phyloP scores from a whole-genome alignment of 1,284 basidiomycete genomes.

The Mycena sp. region DNA sequence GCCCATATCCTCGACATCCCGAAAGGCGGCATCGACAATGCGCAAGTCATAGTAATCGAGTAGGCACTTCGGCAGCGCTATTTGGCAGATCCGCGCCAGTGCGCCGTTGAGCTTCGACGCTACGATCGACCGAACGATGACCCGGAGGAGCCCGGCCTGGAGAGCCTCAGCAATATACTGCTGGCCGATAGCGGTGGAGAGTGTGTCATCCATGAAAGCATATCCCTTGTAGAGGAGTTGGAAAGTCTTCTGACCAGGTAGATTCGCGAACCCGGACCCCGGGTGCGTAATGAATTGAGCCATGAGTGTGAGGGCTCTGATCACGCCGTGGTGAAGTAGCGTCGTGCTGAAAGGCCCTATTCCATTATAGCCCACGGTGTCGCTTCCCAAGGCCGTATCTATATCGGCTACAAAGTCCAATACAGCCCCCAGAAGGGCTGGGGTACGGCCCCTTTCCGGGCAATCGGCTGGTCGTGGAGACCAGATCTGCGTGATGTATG shows the following conservation, averaged over 20 bases:
- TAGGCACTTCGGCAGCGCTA: not conserved
- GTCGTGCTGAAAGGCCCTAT: not conserved
- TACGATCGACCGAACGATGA: not conserved
- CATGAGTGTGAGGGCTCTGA: not conserved
- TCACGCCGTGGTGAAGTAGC: not conserved
- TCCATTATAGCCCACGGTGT: too few relatives aligned
- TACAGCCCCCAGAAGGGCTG: not conserved
- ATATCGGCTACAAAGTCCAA: constrained; percentile 6
- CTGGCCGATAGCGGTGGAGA: not conserved
- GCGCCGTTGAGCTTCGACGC: not conserved
- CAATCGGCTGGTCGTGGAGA: too few relatives aligned
- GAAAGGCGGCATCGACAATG: not conserved
- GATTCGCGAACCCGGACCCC: too few relatives aligned
- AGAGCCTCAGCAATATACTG: not conserved
- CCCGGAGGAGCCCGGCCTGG: not conserved
- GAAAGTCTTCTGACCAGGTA: not conserved
- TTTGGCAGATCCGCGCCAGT: not conserved
- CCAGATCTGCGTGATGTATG: not conserved
- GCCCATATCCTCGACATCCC: too few relatives aligned
- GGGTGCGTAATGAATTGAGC: not conserved
- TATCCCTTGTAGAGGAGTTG: not conserved
- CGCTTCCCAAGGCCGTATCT: not conserved
- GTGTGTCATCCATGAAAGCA: not conserved
- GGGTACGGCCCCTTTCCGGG: too few relatives aligned
- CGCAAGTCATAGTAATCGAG: constrained; percentile 2